Base-by-base conservation (phyloP, 179 eudicot species). In the Carnegiea gigantea region DNA sequence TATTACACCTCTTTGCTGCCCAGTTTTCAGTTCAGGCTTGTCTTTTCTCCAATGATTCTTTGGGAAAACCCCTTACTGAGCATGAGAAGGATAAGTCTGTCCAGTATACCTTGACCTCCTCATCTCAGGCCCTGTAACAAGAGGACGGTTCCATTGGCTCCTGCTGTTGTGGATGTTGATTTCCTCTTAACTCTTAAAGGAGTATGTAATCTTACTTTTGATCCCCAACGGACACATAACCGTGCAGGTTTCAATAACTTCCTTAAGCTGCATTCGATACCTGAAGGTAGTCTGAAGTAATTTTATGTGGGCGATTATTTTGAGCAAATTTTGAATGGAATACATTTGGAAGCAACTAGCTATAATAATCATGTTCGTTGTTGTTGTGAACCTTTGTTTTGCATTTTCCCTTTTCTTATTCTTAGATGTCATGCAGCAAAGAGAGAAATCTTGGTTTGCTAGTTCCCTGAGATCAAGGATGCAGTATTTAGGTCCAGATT, bases 401-500 rank as follows among this genome's bases (percentile, higher is more conserved):
- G 14, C n/a, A 68, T 67, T 77, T 54, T 33, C 18, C n/a, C 40
- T 71, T 68, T 49, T 78, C 18, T 68, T 43, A 14, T 21, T 60
- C 30, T 64, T 44, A 21, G 26, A 57, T 12, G 36, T 70, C 15
- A 84, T 88, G 88, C 89, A 95, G 98, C 92, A 88, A 91, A 89
- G 99, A 78, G 97, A 93, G 88, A 92, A 84, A 83, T 88, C 97
- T 38, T 95, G 99, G 99, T 92, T 91, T 84, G 95, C 91, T 75
- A 83, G 93, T 83, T 91, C 98, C 48, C 79, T 83, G 40, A 91
- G 53, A 84, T 95, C 98, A 71, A 90, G 94, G 82, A 80, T 95
- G 79, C 99, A 92, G 89, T 95, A 94, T 79, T 80, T 93, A 87
- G 95, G 91, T 76, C 93, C 99, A 46, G 74, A 86, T 78, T 98